These are phyloP conservation scores for Penicillium herquei DNA, from an alignment of 495 filamentous ascomycete genomes.

Conservation along the genomic window DNA sequence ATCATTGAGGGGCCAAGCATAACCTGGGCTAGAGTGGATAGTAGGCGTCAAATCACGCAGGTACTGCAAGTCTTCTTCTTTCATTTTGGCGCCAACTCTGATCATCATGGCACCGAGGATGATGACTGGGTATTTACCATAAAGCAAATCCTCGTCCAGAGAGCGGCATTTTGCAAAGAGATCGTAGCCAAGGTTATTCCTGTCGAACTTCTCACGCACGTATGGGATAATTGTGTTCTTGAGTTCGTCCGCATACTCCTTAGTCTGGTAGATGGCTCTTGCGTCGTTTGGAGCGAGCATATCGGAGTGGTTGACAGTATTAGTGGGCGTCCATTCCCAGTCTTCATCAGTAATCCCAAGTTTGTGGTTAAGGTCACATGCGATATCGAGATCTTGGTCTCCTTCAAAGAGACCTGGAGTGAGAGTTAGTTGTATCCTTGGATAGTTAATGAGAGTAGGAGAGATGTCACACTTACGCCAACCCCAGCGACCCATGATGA, in stretches of 20 bases:
- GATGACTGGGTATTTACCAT: constrained; percentile 4
- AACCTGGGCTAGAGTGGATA: not conserved
- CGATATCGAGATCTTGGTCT: constrained; percentile 2
- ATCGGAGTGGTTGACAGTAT: too few relatives aligned
- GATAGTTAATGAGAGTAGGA: not conserved
- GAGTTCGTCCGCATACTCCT: not conserved
- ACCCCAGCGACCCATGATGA: constrained; percentile 12
- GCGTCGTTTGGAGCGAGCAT: too few relatives aligned
- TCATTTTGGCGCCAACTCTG: not conserved
- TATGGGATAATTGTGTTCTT: not conserved
- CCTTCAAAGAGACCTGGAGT: constrained; percentile 6
- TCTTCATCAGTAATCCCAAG: too few relatives aligned
- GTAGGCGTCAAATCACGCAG: not conserved
- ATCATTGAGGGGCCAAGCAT: not conserved
- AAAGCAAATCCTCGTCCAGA: not conserved
- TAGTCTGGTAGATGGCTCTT: not conserved
- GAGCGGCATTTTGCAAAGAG: not conserved
- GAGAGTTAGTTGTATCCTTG: not conserved
- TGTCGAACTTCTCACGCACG: constrained; percentile 4
- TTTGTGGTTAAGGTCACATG: too few relatives aligned
- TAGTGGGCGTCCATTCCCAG: too few relatives aligned
- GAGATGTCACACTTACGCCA: constrained; percentile 4
- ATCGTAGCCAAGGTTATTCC: not conserved
- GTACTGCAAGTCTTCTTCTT: not conserved
- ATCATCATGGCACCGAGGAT: constrained; percentile 8